Evolutionary conservation across 2,329 filamentous ascomycete genomes (phyloP), one percentile per base, ranked within the genome.

Genomic region (Phaeosphaeria sp.): DNA sequence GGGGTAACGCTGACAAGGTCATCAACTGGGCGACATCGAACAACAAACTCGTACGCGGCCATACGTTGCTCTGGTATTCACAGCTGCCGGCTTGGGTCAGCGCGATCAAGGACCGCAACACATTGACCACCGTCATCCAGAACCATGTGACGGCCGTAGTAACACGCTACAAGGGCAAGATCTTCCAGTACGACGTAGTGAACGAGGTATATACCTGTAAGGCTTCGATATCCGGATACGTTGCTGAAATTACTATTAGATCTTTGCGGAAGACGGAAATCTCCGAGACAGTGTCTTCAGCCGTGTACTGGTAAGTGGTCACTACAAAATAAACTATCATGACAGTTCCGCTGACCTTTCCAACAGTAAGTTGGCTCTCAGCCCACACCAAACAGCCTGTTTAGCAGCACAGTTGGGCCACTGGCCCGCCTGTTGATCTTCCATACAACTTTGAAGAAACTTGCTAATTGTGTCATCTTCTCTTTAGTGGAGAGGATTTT

Each of bases 401-500:
- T n/a, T n/a, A n/a, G n/a, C n/a, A n/a, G n/a, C n/a, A n/a, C n/a
- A n/a, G n/a, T n/a, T n/a, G n/a, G n/a, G n/a, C n/a, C n/a, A n/a
- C n/a, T n/a, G n/a, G n/a, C n/a, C n/a, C n/a, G n/a, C n/a, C n/a
- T n/a, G n/a, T n/a, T n/a, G n/a, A n/a, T n/a, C n/a, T n/a, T n/a
- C n/a, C n/a, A n/a, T n/a, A n/a, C n/a, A n/a, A n/a, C n/a, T n/a
- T n/a, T n/a, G n/a, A n/a, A n/a, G n/a, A n/a, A n/a, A n/a, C n/a
- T n/a, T n/a, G n/a, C n/a, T n/a, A n/a, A n/a, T n/a, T n/a, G n/a
- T n/a, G n/a, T n/a, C n/a, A n/a, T n/a, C n/a, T n/a, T n/a, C n/a
- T n/a, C n/a, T n/a, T n/a, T n/a, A n/a, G n/a, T n/a, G 46, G 46
- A 2, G 87, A 92, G 78, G 85, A 87, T 73, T 92, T 89, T 69